phyloP scores from a whole-genome alignment of 805 yeast species.

The Diddensiella santjacobensis region DNA sequence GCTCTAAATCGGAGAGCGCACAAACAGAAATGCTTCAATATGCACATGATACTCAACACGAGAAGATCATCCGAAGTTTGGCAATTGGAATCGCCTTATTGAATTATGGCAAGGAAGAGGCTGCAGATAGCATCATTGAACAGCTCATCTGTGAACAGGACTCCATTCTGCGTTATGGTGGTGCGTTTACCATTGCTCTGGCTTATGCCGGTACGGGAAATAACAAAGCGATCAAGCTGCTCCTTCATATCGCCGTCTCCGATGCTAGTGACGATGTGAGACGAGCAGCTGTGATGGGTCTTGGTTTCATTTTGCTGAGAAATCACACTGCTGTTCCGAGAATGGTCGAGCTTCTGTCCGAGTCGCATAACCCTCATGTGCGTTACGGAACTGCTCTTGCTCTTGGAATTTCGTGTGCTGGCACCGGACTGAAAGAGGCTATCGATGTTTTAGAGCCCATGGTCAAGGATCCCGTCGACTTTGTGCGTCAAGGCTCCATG shows the following conservation, averaged over 20 bases:
- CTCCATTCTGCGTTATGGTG: conserved; percentile 89
- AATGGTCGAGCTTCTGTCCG: conserved; percentile 86
- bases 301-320: conserved; percentile 87
- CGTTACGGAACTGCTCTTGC: conserved; percentile 98
- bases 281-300: conserved; percentile 87
- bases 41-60: conserved; percentile 95
- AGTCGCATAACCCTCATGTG: conserved; percentile 96
- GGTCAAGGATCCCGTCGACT: conserved; percentile 90
- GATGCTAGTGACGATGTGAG: conserved; percentile 96
- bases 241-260: conserved; percentile 90
- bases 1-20: conserved; percentile 71
- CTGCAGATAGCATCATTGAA: conserved; percentile 67
- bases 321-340: conserved; percentile 93
- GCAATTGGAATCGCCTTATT: conserved; percentile 85
- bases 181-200: conserved; percentile 87
- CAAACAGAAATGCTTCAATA: conserved; percentile 78
- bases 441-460: conserved; percentile 89
- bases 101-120: conserved; percentile 79
- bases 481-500: conserved; percentile 96
- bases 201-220: conserved; percentile 97
- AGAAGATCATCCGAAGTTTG: conserved; percentile 88
- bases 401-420: conserved; percentile 94
- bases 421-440: conserved; percentile 83
- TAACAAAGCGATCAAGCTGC: conserved; percentile 77
- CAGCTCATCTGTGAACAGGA: conserved; percentile 69